Evolutionary conservation across 2,329 filamentous ascomycete genomes (phyloP).

Genomic region (Colletotrichum chrysophilum): DNA sequence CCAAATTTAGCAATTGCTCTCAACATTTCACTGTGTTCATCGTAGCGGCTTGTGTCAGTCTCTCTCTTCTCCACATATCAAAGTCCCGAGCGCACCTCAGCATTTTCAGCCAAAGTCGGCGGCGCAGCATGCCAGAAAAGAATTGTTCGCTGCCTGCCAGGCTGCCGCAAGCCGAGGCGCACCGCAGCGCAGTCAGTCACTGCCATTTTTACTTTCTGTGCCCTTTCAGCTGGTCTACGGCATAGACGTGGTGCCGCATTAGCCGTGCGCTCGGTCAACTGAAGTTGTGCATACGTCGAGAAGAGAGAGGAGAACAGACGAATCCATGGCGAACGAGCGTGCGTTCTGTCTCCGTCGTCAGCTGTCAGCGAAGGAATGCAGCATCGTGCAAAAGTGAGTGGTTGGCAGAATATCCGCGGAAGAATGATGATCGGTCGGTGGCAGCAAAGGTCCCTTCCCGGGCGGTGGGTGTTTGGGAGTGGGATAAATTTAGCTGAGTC

Average conservation of each 20-base stretch:
- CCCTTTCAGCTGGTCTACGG: neutral
- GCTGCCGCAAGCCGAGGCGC: neutral
- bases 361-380: slow-evolving; percentile 17
- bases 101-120: neutral
- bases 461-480: neutral
- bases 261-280: slow-evolving; percentile 9
- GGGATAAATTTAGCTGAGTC: slow-evolving; percentile 3
- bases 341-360: neutral
- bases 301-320: neutral
- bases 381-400: neutral
- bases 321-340: neutral
- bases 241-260: neutral
- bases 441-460: neutral
- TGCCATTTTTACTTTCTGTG: neutral
- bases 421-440: neutral
- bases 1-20: neutral
- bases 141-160: neutral
- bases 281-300: neutral
- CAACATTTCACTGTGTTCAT: neutral
- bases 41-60: neutral
- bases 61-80: neutral
- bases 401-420: neutral
- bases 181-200: neutral
- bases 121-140: neutral
- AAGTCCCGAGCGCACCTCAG: neutral